These are phyloP conservation scores for Lizonia empirigonia DNA, from an alignment of 2,329 filamentous ascomycete species.

Conservation along the genomic window DNA sequence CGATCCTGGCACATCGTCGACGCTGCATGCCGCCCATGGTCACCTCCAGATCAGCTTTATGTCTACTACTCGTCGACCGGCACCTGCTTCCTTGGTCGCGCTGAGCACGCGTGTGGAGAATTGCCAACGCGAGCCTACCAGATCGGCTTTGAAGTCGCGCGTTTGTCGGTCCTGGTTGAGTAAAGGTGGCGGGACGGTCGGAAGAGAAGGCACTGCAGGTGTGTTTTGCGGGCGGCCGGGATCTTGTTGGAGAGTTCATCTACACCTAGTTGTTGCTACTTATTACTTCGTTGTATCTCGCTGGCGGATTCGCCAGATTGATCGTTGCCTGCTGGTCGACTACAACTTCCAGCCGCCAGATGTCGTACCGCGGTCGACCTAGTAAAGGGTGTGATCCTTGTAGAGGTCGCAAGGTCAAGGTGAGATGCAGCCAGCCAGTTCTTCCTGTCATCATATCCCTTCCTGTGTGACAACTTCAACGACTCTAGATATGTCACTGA, in stretches of 20 bases:
- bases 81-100: background rate
- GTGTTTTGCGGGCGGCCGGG: too few relatives aligned
- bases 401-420: conserved; percentile 44
- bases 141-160: conserved; percentile 1
- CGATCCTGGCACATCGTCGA: conserved; percentile 11
- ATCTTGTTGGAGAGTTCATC: background rate
- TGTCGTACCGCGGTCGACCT: conserved; percentile 44
- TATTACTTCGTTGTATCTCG: background rate
- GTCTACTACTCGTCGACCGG: background rate
- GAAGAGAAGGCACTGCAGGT: background rate
- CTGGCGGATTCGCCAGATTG: background rate
- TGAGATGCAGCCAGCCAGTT: conserved; percentile 17
- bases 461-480: too few relatives aligned
- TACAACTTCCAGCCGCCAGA: conserved; percentile 10
- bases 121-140: background rate
- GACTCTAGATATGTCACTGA: background rate
- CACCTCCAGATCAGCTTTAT: conserved; percentile 3
- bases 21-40: too few relatives aligned
- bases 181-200: background rate
- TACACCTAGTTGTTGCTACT: background rate
- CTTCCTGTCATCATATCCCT: too few relatives aligned
- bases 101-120: background rate
- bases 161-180: background rate
- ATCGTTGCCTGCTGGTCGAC: background rate
- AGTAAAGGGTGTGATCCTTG: conserved; percentile 46